phyloP scores from a whole-genome alignment of 2,329 filamentous ascomycete genomes.

The Elsinoe ampelina region DNA sequence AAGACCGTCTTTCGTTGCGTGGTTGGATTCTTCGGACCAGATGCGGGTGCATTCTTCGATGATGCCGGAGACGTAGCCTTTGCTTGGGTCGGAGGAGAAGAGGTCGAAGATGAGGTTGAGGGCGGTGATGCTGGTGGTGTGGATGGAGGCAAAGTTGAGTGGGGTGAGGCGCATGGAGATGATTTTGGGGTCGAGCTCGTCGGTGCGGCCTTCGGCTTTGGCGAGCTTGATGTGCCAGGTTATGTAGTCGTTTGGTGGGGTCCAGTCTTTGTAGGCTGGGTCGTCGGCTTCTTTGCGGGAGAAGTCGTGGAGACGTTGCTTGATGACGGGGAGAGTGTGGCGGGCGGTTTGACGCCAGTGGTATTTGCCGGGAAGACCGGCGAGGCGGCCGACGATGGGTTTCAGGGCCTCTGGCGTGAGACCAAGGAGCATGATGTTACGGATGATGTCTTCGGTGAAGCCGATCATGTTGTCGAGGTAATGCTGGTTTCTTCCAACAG shows the following conservation, averaged over 20 bases:
- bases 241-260: conserved; percentile 45
- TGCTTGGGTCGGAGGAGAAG: conserved; percentile 31
- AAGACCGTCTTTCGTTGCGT: conserved; percentile 22
- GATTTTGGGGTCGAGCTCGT: conserved; percentile 40
- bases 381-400: conserved; percentile 40
- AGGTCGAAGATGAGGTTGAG: conserved; percentile 42
- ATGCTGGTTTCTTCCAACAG: conserved; percentile 37
- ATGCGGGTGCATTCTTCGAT: conserved; percentile 24
- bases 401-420: conserved; percentile 42
- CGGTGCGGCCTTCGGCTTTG: conserved; percentile 32
- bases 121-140: conserved; percentile 47
- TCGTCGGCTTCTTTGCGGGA: conserved; percentile 33
- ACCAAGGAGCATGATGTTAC: conserved; percentile 31
- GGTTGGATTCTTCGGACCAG: conserved; percentile 15
- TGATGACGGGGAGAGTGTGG: conserved; percentile 41
- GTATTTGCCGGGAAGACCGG: conserved; percentile 38
- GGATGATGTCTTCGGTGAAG: conserved; percentile 43
- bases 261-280: conserved; percentile 34
- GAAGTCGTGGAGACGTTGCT: conserved; percentile 41
- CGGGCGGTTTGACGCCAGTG: conserved; percentile 39
- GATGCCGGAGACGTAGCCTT: conserved; percentile 28
- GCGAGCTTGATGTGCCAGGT: conserved; percentile 50
- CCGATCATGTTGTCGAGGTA: conserved; percentile 41
- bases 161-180: conserved; percentile 46
- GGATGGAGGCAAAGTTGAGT: conserved; percentile 50